Evolutionary conservation across 2,329 filamentous ascomycete genomes (phyloP), one percentile per base, ranked within the genome.

Genomic region (Paramyrothecium roridum): DNA sequence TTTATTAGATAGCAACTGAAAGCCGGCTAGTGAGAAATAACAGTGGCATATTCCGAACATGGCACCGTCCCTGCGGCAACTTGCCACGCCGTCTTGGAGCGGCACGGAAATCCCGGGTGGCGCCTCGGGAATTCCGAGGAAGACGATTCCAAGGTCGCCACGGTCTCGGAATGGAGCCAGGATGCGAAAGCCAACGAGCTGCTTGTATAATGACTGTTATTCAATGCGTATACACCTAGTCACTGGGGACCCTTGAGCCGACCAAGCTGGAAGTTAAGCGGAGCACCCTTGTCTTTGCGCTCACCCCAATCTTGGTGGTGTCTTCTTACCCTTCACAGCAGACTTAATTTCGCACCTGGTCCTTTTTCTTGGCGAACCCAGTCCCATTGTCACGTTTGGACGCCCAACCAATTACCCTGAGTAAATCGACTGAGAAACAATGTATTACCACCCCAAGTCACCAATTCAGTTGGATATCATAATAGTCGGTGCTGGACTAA

Each of bases 401-500:
- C 16, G 16, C 33, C 16, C 16, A 37, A 37, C 16, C 33, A 37
- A 37, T 37, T 37, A 16, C 33, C 8, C 16, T 37, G 8, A 16
- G 16, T 16, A 8, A 37, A 10, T 16, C 33, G 8, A 37, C 33
- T 8, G 16, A 37, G 33, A 8, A 37, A 37, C n/a, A 37, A 37
- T 37, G 33, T 37, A 37, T 37, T 37, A 8, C 33, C 33, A 37
- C 8, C 16, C 33, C 16, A 37, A 37, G 16, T 37, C 33, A 37
- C 33, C 8, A 16, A 37, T 37, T 37, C 33, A 37, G 33, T 37
- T 75, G 16, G 61, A 77, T 23, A 61, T 77, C 3, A 67, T 76
- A n/a, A 59, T 78, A 16, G 65, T 77, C 37, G 76, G 76, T 2
- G 75, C 74, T 8, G 76, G 76, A 4, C 62, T 77, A 6, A 73